These are phyloP conservation scores for Hypoxylon sp. DNA, from an alignment of 2,329 filamentous ascomycete species.

Conservation along the genomic window DNA sequence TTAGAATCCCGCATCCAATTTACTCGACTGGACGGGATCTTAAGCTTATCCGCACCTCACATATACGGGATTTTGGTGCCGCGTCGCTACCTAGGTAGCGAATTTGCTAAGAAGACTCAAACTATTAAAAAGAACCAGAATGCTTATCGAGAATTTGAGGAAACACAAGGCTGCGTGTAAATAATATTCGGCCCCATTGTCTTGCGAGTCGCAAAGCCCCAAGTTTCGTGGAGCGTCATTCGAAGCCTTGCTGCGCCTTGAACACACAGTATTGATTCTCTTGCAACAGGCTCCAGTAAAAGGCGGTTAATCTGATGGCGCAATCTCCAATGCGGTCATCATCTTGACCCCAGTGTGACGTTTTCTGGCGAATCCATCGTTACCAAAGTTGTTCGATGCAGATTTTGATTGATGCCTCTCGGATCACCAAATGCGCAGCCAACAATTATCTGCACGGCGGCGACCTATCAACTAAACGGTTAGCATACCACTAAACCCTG, in stretches of 20 bases:
- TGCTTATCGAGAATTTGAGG: background rate
- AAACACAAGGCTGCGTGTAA: background rate
- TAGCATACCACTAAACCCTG: slow-evolving; percentile 32
- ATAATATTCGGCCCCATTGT: slow-evolving; percentile 1
- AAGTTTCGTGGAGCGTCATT: slow-evolving; percentile 6
- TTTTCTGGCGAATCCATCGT: slow-evolving; percentile 18
- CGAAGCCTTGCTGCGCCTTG: slow-evolving; percentile 16
- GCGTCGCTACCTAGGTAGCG: too few relatives aligned
- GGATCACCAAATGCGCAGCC: slow-evolving; percentile 13
- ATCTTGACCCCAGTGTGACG: slow-evolving; percentile 27
- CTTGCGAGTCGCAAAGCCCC: slow-evolving; percentile 6
- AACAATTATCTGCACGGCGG: slow-evolving; percentile 4
- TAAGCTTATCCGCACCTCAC: slow-evolving; percentile 22
- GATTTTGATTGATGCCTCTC: slow-evolving; percentile 23
- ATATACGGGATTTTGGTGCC: slow-evolving; percentile 13
- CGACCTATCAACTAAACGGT: slow-evolving; percentile 16
- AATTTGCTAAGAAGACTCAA: too few relatives aligned
- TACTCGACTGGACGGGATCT: slow-evolving; percentile 10
- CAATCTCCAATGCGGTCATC: slow-evolving; percentile 23
- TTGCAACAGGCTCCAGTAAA: slow-evolving; percentile 9
- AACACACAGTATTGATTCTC: slow-evolving; percentile 13
- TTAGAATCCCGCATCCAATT: slow-evolving; percentile 36
- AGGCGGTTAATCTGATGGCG: slow-evolving; percentile 11
- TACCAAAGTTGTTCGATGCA: slow-evolving; percentile 11
- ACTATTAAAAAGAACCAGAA: too few relatives aligned